Evolutionary conservation across 306 rosid genomes (phyloP).

Genomic region (Vigna unguiculata): DNA sequence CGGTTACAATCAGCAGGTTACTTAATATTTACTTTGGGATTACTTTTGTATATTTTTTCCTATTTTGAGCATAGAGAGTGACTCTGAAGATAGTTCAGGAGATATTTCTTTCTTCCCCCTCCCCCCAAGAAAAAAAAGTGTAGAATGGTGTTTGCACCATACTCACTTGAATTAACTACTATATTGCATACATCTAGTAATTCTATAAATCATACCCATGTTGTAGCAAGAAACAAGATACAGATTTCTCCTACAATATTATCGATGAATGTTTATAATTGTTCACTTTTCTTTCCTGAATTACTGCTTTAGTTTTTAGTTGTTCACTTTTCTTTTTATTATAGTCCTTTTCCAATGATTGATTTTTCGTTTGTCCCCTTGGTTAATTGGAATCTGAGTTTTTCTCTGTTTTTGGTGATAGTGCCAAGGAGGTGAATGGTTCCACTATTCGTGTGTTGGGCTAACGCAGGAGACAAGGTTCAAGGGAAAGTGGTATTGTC

Average conservation of each 20-base stretch:
- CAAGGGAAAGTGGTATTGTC: slow-evolving; percentile 99
- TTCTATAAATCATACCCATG: neutral
- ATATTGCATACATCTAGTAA: neutral
- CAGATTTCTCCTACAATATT: slow-evolving; percentile 25
- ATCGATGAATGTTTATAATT: neutral
- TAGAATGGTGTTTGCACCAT: slow-evolving; percentile 1
- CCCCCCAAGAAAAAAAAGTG: neutral
- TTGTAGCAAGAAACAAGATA: slow-evolving; percentile 17
- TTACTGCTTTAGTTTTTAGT: neutral
- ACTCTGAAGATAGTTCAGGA: neutral
- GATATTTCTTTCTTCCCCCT: neutral
- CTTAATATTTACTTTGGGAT: slow-evolving; percentile 21
- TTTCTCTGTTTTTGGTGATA: slow-evolving; percentile 45
- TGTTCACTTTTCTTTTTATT: neutral
- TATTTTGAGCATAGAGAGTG: slow-evolving; percentile 15
- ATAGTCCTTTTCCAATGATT: neutral
- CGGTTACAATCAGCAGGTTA: neutral
- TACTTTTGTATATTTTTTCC: neutral
- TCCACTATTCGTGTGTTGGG: slow-evolving; percentile 96
- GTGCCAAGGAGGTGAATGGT: slow-evolving; percentile 99
- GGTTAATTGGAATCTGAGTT: slow-evolving; percentile 26
- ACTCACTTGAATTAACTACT: neutral
- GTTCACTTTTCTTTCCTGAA: neutral
- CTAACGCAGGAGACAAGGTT: slow-evolving; percentile 96
- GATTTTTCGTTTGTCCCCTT: neutral